Conservation (phyloP, 1,284 basidiomycete genomes). For the Rhodotorula sp. region DNA sequence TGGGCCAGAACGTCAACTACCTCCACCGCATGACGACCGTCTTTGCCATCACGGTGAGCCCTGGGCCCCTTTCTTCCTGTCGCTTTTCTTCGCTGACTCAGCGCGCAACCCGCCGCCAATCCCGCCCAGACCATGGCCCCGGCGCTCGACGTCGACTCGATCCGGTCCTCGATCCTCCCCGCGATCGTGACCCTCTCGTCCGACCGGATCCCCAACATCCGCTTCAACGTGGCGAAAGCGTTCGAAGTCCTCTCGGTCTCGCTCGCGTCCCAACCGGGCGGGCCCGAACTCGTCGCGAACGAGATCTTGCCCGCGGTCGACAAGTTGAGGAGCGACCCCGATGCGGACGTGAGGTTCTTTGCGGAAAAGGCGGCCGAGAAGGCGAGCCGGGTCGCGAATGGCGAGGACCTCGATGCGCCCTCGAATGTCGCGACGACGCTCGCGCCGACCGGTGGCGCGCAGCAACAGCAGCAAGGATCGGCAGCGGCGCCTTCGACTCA, state of each 20-base stretch:
- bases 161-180: constrained; percentile 81
- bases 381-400: constrained; percentile 32
- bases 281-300: constrained; percentile 68
- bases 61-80: neutral
- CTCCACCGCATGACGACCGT: constrained; percentile 99
- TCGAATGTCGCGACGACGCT: neutral
- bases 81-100: neutral
- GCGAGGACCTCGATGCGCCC: constrained; percentile 13
- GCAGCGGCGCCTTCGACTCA: neutral
- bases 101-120: neutral
- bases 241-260: constrained; percentile 69
- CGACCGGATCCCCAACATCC: constrained; percentile 98
- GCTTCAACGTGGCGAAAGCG: constrained; percentile 97
- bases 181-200: constrained; percentile 79
- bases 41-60: constrained; percentile 89
- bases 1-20: constrained; percentile 97
- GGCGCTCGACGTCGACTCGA: constrained; percentile 81
- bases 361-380: constrained; percentile 50
- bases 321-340: constrained; percentile 82
- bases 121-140: constrained; percentile 80
- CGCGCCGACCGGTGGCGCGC: neutral
- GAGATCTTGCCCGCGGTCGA: constrained; percentile 80
- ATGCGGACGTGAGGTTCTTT: constrained; percentile 88
- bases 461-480: neutral
- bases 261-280: constrained; percentile 66